A percentile compares a stretch with the other conserved stretches of the same genome.
Evolutionary conservation across 305 asterid species (phyloP).

Genomic region (Salvia sclarea): DNA sequence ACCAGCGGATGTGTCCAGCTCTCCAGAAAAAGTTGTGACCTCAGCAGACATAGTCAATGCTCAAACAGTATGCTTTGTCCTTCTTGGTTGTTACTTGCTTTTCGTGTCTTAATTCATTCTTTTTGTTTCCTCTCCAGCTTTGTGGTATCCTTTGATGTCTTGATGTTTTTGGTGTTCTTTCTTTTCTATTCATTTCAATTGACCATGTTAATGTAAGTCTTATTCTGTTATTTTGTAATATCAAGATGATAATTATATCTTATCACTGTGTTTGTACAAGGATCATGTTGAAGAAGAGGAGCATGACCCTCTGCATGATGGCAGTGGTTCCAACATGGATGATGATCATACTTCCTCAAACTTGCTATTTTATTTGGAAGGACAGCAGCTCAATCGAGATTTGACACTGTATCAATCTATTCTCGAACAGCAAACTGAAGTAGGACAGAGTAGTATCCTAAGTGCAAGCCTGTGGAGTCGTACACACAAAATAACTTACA

Average conservation of each 20-base stretch:
- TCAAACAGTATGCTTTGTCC: constrained; percentile 46
- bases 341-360: constrained; percentile 48
- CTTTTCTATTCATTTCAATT: constrained; percentile 4
- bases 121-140: neutral
- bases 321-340: constrained; percentile 28
- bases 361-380: constrained; percentile 68
- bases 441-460: constrained; percentile 44
- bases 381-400: constrained; percentile 54
- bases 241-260: constrained; percentile 9
- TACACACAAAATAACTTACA: constrained; percentile 60
- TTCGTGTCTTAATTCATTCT: constrained; percentile 9
- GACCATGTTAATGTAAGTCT: constrained; percentile 1
- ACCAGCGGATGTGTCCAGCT: constrained; percentile 39
- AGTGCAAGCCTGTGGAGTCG: constrained; percentile 69
- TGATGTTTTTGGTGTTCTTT: neutral
- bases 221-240: neutral
- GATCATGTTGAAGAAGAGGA: constrained; percentile 47
- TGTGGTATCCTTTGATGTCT: neutral
- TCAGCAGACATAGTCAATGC: constrained; percentile 38
- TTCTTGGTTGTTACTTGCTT: constrained; percentile 29
- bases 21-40: constrained; percentile 37
- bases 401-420: constrained; percentile 77
- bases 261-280: constrained; percentile 36
- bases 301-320: constrained; percentile 41
- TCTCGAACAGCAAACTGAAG: constrained; percentile 53